Evolutionary conservation across 805 yeast species (phyloP).

Genomic region (Hanseniaspora pseudoguilliermondii): DNA sequence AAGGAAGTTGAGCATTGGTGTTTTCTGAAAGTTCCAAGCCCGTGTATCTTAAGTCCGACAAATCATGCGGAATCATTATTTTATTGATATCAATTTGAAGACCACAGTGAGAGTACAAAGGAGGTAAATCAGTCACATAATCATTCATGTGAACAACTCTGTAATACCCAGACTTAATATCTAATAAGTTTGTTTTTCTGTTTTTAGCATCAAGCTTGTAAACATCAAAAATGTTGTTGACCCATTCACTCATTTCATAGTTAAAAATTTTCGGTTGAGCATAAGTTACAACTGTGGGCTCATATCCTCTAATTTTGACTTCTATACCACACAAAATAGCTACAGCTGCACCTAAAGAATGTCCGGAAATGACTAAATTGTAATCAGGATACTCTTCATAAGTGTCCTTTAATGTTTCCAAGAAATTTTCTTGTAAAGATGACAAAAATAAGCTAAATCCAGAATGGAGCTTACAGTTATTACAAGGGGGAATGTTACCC

Average conservation of each 20-base stretch:
- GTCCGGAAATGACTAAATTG: conserved; percentile 48
- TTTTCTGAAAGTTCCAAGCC: conserved; percentile 14
- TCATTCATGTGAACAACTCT: conserved; percentile 50
- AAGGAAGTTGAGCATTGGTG: not conserved
- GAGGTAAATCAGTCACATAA: conserved; percentile 48
- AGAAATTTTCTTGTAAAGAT: conserved; percentile 30
- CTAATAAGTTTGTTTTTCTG: conserved; percentile 20
- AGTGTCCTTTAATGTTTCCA: conserved; percentile 28
- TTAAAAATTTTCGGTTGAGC: conserved; percentile 61
- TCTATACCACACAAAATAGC: conserved; percentile 55
- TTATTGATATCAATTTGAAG: conserved; percentile 36
- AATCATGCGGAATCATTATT: conserved; percentile 25
- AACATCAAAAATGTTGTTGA: conserved; percentile 38
- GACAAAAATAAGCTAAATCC: conserved; percentile 46
- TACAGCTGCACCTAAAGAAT: conserved; percentile 66
- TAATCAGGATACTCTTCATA: conserved; percentile 35
- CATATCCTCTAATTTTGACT: conserved; percentile 38
- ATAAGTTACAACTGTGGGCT: conserved; percentile 44
- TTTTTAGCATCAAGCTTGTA: conserved; percentile 22
- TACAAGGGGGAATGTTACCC: conserved; percentile 29
- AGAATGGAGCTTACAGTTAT: conserved; percentile 45
- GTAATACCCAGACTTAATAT: conserved; percentile 31
- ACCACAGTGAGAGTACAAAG: conserved; percentile 40
- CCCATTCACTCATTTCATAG: conserved; percentile 35
- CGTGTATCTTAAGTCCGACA: conserved; percentile 20